Evolutionary conservation across 768 basidiomycete genomes (phyloP), one percentile per base, ranked within the genome.

Genomic region (Neoboletus brunneissimus): DNA sequence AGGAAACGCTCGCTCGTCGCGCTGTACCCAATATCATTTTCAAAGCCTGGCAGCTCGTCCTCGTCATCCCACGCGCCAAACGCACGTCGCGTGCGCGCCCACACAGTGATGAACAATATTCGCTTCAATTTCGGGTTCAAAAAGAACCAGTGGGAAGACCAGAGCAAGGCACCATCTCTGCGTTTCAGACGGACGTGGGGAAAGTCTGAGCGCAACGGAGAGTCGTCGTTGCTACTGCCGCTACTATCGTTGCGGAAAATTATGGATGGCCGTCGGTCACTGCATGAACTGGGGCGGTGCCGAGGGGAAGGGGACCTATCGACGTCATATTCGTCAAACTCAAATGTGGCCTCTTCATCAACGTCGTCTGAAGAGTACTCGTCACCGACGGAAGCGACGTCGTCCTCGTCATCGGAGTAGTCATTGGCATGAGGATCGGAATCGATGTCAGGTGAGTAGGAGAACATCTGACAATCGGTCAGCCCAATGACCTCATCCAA

Each of bases 91-190:
- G 87, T 87, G 43, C 88, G 83, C 8, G 94, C 92, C 92, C 94
- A 97, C 22, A 93, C 86, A 2, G 92, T 89, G 56, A 97, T 82
- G 75, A 96, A 98, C 53, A 98, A 74, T 64, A 98, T 84, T 22
- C 95, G 86, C 76, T 95, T 97, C 74, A 86, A 76, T 77, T 93
- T 95, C 66, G 88, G 83, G 78, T 94, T 96, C 65, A 93, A 77
- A 77, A 98, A 96, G 79, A 98, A 98, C 88, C 93, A 96, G 70
- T 96, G 92, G 12, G 91, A 92, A 34, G 91, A 94, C 95, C 95
- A 98, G 8, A 98, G 79, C 55, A 98, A 75, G 5, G 92, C 88
- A 18, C 92, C 91, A 20, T 84, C 80, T 59, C 86, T 68, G 29
- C 74, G 82, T 66, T 81, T 83, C 51, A 81, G 65, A 34, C 77